phyloP scores from a whole-genome alignment of 129 eudicot genomes.

The Artemisia annua region DNA sequence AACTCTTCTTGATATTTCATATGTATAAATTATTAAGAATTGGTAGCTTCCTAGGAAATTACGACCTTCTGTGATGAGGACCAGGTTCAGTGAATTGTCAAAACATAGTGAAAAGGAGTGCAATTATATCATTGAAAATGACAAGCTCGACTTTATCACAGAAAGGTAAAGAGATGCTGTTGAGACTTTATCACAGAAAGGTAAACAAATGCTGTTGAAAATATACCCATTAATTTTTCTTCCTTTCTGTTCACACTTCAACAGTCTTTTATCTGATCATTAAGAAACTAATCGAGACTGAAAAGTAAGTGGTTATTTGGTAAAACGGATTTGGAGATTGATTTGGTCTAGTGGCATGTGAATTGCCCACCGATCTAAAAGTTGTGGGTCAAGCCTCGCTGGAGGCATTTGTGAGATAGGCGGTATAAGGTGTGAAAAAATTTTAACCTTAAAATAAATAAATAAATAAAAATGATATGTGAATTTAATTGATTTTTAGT shows the following conservation, averaged over 20 bases:
- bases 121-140: slow-evolving; percentile 23
- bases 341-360: too few relatives aligned
- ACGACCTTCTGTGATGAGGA: background rate
- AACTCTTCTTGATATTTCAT: slow-evolving; percentile 1
- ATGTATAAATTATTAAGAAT: background rate
- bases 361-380: too few relatives aligned
- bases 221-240: background rate
- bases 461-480: background rate
- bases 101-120: background rate
- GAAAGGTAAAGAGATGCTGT: background rate
- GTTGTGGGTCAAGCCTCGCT: too few relatives aligned
- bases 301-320: background rate
- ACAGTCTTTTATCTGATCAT: background rate
- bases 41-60: slow-evolving; percentile 21
- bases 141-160: slow-evolving; percentile 16
- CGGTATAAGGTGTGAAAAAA: too few relatives aligned
- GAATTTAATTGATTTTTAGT: slow-evolving; percentile 2
- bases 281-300: background rate
- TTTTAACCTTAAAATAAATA: too few relatives aligned
- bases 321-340: background rate
- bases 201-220: background rate
- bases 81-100: slow-evolving; percentile 31
- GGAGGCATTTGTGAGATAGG: too few relatives aligned
- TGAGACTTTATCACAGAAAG: too few relatives aligned
- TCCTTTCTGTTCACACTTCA: background rate